A percentile compares a stretch with the other conserved stretches of the same genome.
Conservation (phyloP, 768 basidiomycete genomes). For the Lentinula aciculospora region DNA sequence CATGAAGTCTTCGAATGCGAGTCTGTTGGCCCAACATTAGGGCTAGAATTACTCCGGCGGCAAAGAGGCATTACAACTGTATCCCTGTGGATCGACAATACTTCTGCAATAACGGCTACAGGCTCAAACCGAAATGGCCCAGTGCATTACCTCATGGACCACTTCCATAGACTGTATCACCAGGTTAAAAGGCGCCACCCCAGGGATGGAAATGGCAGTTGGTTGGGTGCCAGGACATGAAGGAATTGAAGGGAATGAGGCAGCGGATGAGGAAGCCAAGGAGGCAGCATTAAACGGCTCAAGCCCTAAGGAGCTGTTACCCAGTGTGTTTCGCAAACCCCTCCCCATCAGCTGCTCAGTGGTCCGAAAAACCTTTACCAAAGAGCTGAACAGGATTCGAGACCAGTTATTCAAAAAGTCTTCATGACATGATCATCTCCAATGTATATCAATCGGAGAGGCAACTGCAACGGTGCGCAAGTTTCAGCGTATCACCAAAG, state of each 20-base stretch:
- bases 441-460: not conserved
- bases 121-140: not conserved
- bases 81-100: slow-evolving; percentile 1
- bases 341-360: not conserved
- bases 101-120: not conserved
- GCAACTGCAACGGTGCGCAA: not conserved
- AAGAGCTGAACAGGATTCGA: not conserved
- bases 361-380: not conserved
- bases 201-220: not conserved
- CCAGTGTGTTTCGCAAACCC: not conserved
- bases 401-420: not conserved
- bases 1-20: not conserved
- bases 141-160: not conserved
- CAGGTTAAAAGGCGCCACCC: not conserved
- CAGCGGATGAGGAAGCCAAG: not conserved
- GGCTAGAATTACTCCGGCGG: not conserved
- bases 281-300: not conserved
- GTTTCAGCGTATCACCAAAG: not conserved
- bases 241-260: not conserved
- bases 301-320: not conserved
- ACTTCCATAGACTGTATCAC: not conserved
- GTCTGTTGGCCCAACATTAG: not conserved
- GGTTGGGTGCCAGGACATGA: not conserved
- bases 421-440: not conserved
- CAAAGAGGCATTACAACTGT: not conserved